Evolutionary conservation across 306 rosid species (phyloP), one percentile per base, ranked within the genome.

Genomic region (Luffa acutangula): DNA sequence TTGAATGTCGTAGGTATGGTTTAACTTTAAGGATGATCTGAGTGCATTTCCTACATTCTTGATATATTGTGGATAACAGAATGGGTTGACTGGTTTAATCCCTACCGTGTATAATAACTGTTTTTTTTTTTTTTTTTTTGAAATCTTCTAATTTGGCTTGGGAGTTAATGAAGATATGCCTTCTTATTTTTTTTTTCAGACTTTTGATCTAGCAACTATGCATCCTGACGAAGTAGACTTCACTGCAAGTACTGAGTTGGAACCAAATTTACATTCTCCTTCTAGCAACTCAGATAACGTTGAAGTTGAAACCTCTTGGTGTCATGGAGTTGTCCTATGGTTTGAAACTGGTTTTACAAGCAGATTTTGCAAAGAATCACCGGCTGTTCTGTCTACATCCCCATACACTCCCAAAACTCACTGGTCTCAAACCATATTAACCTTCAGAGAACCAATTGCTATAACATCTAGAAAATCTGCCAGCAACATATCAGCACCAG

Each of bases 171-270:
- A 74, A 15, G 31, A 49, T 33, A 74, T 74, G 62, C 46, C 20
- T 33, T 74, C 33, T 8, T 31, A 41, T 43, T 17, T 4, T 59
- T 66, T 36, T 20, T 18, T 34, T 20, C 83, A 92, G 97, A 84
- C 86, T 54, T 93, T 95, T 85, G 99, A 95, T 87, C 82, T 95
- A 88, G 94, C 91, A 81, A 90, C 90, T 64, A 95, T 95, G 97
- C 90, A 80, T 83, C 93, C 89, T 0, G 74, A 91, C 60, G 91
- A 89, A 45, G 94, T 95, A 13, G 94, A 95, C 87, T 95, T 93
- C 86, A 95, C 97, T 42, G 90, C 94, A 31, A 91, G 83, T 7
- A 87, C 89, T 34, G 89, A 85, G 75, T 88, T 95, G 84, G 93
- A 91, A 84, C 89, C 96, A 57, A 86, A 79, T 70, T 65, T 51